Percentiles rank a stretch among this genome's conserved stretches.
phyloP scores from a whole-genome alignment of 192 early-diverging fungal species.

The Coemansia sp. region DNA sequence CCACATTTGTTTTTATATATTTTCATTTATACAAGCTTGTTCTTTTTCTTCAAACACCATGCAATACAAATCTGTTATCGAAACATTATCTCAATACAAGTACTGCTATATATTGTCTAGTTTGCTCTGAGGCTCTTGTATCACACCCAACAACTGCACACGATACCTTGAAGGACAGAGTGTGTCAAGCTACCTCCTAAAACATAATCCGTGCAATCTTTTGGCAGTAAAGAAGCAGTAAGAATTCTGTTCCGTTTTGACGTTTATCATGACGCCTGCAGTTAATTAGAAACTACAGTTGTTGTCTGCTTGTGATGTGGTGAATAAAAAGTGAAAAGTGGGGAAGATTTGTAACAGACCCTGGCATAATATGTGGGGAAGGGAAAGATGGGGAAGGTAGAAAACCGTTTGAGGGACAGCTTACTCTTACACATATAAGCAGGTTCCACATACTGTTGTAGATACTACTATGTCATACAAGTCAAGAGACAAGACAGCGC shows the following conservation, averaged over 20 bases:
- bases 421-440: neutral
- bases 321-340: neutral
- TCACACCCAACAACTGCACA: neutral
- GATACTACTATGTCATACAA: constrained; percentile 28
- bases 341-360: neutral
- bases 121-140: neutral
- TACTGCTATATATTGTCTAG: neutral
- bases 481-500: constrained; percentile 23
- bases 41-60: neutral
- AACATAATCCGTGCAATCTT: constrained; percentile 4
- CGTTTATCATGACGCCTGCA: neutral
- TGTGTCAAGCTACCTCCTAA: neutral
- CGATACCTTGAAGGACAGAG: neutral
- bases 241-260: neutral
- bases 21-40: neutral
- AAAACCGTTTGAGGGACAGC: neutral
- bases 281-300: too few species aligned
- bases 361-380: constrained; percentile 2
- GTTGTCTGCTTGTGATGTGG: neutral
- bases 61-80: too few species aligned
- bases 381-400: neutral
- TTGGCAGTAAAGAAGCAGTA: constrained; percentile 3
- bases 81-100: neutral
- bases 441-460: constrained; percentile 27
- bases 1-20: neutral